Conservation (phyloP, 306 rosid genomes). For the Prunus fruticosa region DNA sequence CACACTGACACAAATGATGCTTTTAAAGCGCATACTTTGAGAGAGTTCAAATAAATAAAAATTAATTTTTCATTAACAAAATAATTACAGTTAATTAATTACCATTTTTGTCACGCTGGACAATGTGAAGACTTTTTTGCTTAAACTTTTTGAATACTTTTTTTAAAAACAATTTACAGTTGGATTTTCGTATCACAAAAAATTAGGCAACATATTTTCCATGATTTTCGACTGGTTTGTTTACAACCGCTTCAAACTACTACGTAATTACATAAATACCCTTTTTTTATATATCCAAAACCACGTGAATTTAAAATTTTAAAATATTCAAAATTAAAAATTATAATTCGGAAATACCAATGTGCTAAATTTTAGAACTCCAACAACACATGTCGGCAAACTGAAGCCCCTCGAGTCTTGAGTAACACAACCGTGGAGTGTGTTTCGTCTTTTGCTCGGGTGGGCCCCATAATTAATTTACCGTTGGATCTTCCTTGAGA, state of each 20-base stretch:
- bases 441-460: conserved; percentile 24
- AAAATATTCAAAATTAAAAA: neutral
- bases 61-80: neutral
- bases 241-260: conserved; percentile 17
- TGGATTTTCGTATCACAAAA: conserved; percentile 32
- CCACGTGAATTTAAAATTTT: neutral
- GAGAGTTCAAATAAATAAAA: neutral
- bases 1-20: conserved; percentile 21
- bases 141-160: neutral
- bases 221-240: conserved; percentile 27
- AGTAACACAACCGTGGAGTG: conserved; percentile 30
- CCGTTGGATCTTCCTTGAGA: conserved; percentile 41
- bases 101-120: neutral
- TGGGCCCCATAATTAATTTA: conserved; percentile 1
- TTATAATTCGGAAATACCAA: conserved; percentile 42
- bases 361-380: conserved; percentile 26
- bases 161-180: neutral
- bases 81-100: neutral
- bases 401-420: neutral
- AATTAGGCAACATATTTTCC: conserved; percentile 43
- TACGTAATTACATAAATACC: conserved; percentile 34
- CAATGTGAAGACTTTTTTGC: neutral
- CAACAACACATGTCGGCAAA: conserved; percentile 40
- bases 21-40: conserved; percentile 15
- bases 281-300: neutral